Evolutionary conservation across 2,329 filamentous ascomycete genomes (phyloP), one percentile per base, ranked within the genome.

Genomic region (Sclerotiophoma versabilis): DNA sequence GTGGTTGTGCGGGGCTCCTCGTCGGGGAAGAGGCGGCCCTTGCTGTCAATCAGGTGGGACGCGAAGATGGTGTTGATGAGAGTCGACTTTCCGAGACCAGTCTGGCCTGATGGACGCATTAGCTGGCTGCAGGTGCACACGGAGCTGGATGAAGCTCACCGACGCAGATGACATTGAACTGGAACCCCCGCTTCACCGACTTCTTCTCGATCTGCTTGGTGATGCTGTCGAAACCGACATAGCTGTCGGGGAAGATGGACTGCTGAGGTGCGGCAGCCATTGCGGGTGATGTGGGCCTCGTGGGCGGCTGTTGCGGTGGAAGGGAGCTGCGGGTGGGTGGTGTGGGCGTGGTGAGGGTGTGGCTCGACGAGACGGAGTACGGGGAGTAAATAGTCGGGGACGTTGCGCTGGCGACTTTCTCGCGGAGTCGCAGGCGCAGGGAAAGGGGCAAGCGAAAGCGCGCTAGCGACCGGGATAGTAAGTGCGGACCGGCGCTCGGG

Each of bases 1-100:
- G 95, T 99, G 61, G 95, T 99, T 65, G 90, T 90, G 76, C 95
- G 92, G 71, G 96, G 91, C 70, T 89, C 88, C 84, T 99, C 95
- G 74, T 96, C 91, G 64, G 95, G 95, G 59, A 89, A 83, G 74
- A 98, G 84, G 74, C 95, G 92, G 74, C 95, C 95, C 84, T 99
- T 99, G 76, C 92, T 96, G 79, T 99, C 93, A 80, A 99, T 97
- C 70, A 99, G 87, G 83, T 99, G 95, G 68, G 95, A 98, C 68
- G 95, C 95, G 81, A 99, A 99, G 84, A 99, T 97, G 80, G 95
- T 99, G 86, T 99, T 99, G 86, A 99, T 96, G 76, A 99, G 82
- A 60, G 95, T 99, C 53, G 93, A 98, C 84, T 99, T 99, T 80
- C 95, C 95, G 71, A 99, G 87, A 78, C 95, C 95, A 60, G 95